Evolutionary conservation across 192 early-diverging fungal species (phyloP), one percentile per base, ranked within the genome.

Genomic region (Mortierella alpina): DNA sequence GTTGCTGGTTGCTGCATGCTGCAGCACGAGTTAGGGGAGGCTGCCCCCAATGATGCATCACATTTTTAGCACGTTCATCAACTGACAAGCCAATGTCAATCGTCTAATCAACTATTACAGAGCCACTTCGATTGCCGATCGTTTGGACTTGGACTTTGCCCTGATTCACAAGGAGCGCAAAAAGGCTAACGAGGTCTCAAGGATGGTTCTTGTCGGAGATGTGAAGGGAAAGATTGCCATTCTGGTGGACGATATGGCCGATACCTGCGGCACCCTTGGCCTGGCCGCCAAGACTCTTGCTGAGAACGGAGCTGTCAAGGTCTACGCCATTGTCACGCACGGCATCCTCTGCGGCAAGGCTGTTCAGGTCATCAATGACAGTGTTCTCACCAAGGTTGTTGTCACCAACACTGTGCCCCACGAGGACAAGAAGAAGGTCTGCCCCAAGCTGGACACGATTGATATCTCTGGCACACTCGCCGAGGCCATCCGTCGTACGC

Each of bases 121-220:
- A 73, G 88, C 84, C 17, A 97, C 98, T 7, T 91, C 93, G 20
- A 85, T 99, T 55, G 96, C 97, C 14, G 97, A 99, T 83, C 86
- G 90, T 13, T 86, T 99, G 72, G 89, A 93, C 66, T 84, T 97
- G 71, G 92, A 95, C 72, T 99, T 99, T 87, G 98, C 97, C 57
- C 86, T 98, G 82, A 96, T 99, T 73, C 98, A 98, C 88, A 98
- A 97, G 86, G 97, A 99, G 86, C 88, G 95, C 64, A 93, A 93
- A 75, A 92, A 92, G 86, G 95, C 94, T 31, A 93, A 96, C 84
- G 89, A 93, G 84, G 93, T 96, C 59, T 92, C 93, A 48, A 90
- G 92, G 46, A 97, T 99, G 96, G 93, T 97, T 45, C 87, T 99
- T 51, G 96, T 99, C 22, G 97, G 97, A 67, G 94, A 99, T 81